These are phyloP conservation scores for Penicillium maclennaniae DNA, from an alignment of 495 filamentous ascomycete genomes.

Conservation along the genomic window DNA sequence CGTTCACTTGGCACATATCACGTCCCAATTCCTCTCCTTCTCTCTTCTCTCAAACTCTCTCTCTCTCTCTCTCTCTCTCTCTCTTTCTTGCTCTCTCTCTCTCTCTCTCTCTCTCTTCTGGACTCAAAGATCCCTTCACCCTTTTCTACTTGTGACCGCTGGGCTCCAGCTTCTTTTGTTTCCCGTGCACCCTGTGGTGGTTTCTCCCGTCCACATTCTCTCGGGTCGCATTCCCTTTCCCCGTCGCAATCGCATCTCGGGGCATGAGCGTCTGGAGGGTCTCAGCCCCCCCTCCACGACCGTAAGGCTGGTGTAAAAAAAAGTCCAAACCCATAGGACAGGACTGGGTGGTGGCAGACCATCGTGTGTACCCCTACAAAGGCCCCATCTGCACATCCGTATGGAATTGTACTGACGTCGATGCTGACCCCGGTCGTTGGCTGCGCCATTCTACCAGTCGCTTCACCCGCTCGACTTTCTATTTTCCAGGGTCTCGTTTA, in stretches of 20 bases:
- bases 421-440: slow-evolving; percentile 24
- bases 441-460: slow-evolving; percentile 25
- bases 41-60: too few species aligned
- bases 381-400: neutral
- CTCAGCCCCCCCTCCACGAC: slow-evolving; percentile 29
- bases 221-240: neutral
- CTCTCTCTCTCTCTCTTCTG: neutral
- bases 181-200: neutral
- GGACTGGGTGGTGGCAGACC: slow-evolving; percentile 7
- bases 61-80: too few species aligned
- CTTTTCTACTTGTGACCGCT: neutral
- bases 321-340: neutral
- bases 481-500: slow-evolving; percentile 20
- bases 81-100: too few species aligned
- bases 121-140: neutral
- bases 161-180: neutral
- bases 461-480: slow-evolving; percentile 19
- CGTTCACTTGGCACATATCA: neutral
- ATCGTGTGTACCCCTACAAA: slow-evolving; percentile 7
- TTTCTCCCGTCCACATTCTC: neutral
- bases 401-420: slow-evolving; percentile 14
- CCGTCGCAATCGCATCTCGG: slow-evolving; percentile 15
- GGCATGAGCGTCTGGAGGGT: slow-evolving; percentile 33
- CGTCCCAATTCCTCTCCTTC: neutral
- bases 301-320: neutral